Conservation (phyloP, 169 alveolate genomes). For the Plasmodium sp. region DNA sequence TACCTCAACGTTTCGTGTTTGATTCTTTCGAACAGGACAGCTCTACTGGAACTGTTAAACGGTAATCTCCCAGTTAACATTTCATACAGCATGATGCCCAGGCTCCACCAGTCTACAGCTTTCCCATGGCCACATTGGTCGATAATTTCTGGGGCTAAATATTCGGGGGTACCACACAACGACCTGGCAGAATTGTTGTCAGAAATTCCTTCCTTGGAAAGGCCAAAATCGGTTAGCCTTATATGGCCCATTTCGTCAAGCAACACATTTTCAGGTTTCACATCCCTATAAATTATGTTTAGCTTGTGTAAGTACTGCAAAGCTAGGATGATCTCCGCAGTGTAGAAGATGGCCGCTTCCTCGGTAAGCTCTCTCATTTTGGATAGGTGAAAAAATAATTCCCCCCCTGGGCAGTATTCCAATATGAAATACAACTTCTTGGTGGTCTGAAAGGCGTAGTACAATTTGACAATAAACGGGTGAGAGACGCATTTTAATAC, state of each 20-base stretch:
- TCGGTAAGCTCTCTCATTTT: slow-evolving; percentile 73
- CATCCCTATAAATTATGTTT: slow-evolving; percentile 86
- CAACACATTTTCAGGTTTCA: slow-evolving; percentile 90
- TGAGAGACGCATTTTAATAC: slow-evolving; percentile 79
- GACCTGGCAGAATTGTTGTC: slow-evolving; percentile 80
- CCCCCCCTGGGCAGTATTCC: slow-evolving; percentile 90
- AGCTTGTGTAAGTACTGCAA: slow-evolving; percentile 85
- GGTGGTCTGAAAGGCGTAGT: slow-evolving; percentile 84
- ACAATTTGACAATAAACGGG: slow-evolving; percentile 85
- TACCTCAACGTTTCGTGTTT: slow-evolving; percentile 77
- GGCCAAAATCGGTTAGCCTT: slow-evolving; percentile 88
- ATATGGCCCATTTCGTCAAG: slow-evolving; percentile 84
- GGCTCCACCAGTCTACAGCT: slow-evolving; percentile 91
- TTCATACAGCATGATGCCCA: slow-evolving; percentile 89
- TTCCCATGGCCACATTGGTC: slow-evolving; percentile 86
- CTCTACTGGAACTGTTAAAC: slow-evolving; percentile 80
- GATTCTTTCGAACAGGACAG: slow-evolving; percentile 81
- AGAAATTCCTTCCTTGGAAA: slow-evolving; percentile 82
- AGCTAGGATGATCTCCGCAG: slow-evolving; percentile 86
- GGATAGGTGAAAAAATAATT: slow-evolving; percentile 80
- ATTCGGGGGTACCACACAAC: slow-evolving; percentile 90
- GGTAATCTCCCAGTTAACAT: slow-evolving; percentile 91
- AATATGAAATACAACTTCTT: slow-evolving; percentile 82
- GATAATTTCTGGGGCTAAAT: slow-evolving; percentile 91
- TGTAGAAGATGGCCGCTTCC: slow-evolving; percentile 79